Evolutionary conservation across 225 moss, liverwort and hornwort genomes (phyloP).

Genomic region (Polytrichum formosum): DNA sequence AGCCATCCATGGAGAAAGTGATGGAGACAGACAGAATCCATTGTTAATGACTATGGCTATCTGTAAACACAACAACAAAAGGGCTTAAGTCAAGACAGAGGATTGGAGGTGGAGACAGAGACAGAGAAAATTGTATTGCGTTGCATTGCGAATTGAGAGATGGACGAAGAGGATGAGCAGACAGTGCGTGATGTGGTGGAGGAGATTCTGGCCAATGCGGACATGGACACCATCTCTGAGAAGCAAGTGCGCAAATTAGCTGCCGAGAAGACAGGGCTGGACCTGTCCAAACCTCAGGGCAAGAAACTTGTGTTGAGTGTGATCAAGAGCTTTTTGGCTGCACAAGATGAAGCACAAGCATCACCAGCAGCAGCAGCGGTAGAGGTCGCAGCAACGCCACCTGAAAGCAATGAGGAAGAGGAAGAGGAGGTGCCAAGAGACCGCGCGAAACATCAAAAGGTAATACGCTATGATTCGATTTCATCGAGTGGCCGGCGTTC

Average conservation of each 20-base stretch:
- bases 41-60: no score
- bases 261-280: slow-evolving; percentile 49
- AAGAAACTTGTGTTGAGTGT: slow-evolving; percentile 51
- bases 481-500: no score
- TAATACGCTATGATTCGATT: no score
- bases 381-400: background rate
- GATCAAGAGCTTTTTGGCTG: slow-evolving; percentile 40
- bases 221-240: slow-evolving; percentile 53
- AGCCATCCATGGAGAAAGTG: no score
- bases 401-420: slow-evolving; percentile 6
- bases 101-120: no score
- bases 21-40: no score
- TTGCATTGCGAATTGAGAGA: slow-evolving; percentile 7
- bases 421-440: background rate
- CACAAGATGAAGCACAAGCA: slow-evolving; percentile 17
- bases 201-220: slow-evolving; percentile 46
- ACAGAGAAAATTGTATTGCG: background rate
- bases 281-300: slow-evolving; percentile 40
- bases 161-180: slow-evolving; percentile 41
- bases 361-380: background rate
- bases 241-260: slow-evolving; percentile 66
- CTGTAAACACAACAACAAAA: no score
- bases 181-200: slow-evolving; percentile 34
- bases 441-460: no score
- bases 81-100: no score